These are phyloP conservation scores for Cutaneotrichosporon mucoides DNA, from an alignment of 1,284 basidiomycete species.

Conservation along the genomic window DNA sequence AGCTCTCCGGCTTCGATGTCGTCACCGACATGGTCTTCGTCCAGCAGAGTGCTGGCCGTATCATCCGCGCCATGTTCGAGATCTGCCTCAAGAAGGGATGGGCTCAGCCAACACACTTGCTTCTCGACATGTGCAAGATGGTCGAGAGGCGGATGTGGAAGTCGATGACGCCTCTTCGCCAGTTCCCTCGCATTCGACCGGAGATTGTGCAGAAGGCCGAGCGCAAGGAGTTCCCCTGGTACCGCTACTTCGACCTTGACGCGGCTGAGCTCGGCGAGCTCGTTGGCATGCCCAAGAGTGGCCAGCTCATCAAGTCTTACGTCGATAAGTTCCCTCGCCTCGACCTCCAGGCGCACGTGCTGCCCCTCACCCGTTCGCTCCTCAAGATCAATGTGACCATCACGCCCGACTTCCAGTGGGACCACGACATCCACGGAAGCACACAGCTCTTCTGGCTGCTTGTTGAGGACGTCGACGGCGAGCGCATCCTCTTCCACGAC, in stretches of 20 bases:
- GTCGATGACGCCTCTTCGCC: conserved; percentile 93
- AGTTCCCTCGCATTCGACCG: conserved; percentile 65
- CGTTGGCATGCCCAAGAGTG: conserved; percentile 87
- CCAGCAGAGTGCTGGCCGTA: conserved; percentile 85
- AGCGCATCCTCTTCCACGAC: conserved; percentile 91
- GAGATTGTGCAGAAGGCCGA: conserved; percentile 91
- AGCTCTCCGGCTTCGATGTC: conserved; percentile 91
- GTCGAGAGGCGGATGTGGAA: conserved; percentile 92
- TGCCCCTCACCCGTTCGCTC: conserved; percentile 85
- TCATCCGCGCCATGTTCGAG: conserved; percentile 95
- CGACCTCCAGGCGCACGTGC: conserved; percentile 86
- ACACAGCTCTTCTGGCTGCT: conserved; percentile 88
- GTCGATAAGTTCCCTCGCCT: conserved; percentile 96
- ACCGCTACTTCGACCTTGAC: conserved; percentile 87
- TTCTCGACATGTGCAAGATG: conserved; percentile 96
- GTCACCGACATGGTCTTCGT: conserved; percentile 99
- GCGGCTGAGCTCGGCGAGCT: conserved; percentile 89
- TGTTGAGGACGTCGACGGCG: conserved; percentile 96
- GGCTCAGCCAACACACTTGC: conserved; percentile 86
- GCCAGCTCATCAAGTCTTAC: conserved; percentile 84
- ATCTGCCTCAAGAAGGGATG: conserved; percentile 98
- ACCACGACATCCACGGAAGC: conserved; percentile 83
- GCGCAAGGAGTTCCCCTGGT: conserved; percentile 98
- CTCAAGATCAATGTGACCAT: conserved; percentile 86
- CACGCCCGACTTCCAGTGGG: conserved; percentile 95